Conservation (phyloP, 1,284 basidiomycete species). For the Farysia itapuensis region DNA sequence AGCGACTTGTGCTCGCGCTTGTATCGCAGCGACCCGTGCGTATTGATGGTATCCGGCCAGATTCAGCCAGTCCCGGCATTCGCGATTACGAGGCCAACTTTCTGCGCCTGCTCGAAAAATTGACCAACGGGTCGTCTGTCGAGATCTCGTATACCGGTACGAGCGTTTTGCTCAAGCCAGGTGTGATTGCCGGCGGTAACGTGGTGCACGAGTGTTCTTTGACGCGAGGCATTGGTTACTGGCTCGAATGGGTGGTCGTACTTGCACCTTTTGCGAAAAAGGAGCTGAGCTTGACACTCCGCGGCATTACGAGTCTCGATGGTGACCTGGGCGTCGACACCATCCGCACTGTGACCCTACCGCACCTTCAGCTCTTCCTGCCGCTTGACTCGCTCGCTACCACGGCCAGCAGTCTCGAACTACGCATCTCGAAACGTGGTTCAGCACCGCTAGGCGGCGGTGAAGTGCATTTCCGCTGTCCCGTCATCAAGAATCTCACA, state of each 20-base stretch:
- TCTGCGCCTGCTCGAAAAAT: slow-evolving; percentile 82
- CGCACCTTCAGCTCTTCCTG: slow-evolving; percentile 81
- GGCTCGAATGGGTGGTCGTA: slow-evolving; percentile 84
- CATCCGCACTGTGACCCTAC: slow-evolving; percentile 86
- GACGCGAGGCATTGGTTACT: slow-evolving; percentile 87
- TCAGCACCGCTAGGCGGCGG: slow-evolving; percentile 89
- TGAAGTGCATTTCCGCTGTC: slow-evolving; percentile 89
- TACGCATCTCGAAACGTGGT: slow-evolving; percentile 87
- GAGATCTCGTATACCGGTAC: slow-evolving; percentile 86
- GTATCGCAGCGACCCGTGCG: slow-evolving; percentile 82
- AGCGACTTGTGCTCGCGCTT: slow-evolving; percentile 81
- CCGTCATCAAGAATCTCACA: slow-evolving; percentile 83
- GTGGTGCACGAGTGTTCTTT: slow-evolving; percentile 83
- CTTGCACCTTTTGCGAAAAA: slow-evolving; percentile 92
- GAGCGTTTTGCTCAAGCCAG: slow-evolving; percentile 76
- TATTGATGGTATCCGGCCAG: slow-evolving; percentile 84
- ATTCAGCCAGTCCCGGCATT: slow-evolving; percentile 91
- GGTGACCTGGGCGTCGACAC: slow-evolving; percentile 68
- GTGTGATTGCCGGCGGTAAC: slow-evolving; percentile 81
- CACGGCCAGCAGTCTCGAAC: slow-evolving; percentile 52
- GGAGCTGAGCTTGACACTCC: slow-evolving; percentile 76
- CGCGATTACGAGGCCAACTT: slow-evolving; percentile 93
- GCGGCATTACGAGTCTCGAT: slow-evolving; percentile 83
- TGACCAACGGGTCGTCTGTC: slow-evolving; percentile 91
- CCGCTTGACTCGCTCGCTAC: slow-evolving; percentile 21